These are phyloP conservation scores for Leccinum incarnatum DNA, from an alignment of 768 basidiomycete species.

Conservation along the genomic window DNA sequence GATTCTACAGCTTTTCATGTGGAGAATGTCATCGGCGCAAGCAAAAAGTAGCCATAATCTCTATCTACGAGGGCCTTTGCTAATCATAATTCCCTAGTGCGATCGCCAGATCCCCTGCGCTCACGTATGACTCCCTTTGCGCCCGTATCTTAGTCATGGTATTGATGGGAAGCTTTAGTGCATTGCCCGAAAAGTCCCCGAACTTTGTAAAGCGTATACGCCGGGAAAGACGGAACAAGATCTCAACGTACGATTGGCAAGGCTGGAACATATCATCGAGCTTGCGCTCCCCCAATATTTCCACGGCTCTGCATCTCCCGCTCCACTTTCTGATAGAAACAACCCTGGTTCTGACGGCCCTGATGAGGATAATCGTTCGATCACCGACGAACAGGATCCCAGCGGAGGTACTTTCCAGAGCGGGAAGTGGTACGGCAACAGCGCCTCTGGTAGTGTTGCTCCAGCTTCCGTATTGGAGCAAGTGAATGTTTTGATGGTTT, in stretches of 20 bases:
- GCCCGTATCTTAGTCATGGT: conserved; percentile 3
- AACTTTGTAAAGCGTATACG: conserved; percentile 84
- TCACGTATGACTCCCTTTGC: conserved; percentile 51
- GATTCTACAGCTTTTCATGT: conserved; percentile 64
- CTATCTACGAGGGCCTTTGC: conserved; percentile 15
- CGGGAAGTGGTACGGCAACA: conserved; percentile 83
- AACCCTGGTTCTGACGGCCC: conserved; percentile 47
- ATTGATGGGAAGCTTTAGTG: conserved; percentile 47
- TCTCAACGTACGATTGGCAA: conserved; percentile 65
- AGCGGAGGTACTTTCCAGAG: conserved; percentile 76
- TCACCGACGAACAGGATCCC: conserved; percentile 74
- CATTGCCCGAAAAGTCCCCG: conserved; percentile 81
- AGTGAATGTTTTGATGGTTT: conserved; percentile 41
- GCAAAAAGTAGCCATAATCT: conserved; percentile 59
- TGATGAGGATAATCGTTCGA: conserved; percentile 71
- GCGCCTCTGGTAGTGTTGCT: conserved; percentile 80
- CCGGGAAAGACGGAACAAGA: conserved; percentile 87
- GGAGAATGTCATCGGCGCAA: conserved; percentile 88
- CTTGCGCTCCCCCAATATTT: conserved; percentile 75
- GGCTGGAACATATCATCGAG: conserved; percentile 81
- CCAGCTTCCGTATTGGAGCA: conserved; percentile 78
- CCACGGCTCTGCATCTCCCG: conserved; percentile 37
- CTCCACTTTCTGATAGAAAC: conserved; percentile 34
- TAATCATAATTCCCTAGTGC: conserved; percentile 49
- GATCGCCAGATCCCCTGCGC: conserved; percentile 84